Evolutionary conservation across 805 yeast genomes (phyloP), one percentile per base, ranked within the genome.

Genomic region (Barnettozyma vustinii): DNA sequence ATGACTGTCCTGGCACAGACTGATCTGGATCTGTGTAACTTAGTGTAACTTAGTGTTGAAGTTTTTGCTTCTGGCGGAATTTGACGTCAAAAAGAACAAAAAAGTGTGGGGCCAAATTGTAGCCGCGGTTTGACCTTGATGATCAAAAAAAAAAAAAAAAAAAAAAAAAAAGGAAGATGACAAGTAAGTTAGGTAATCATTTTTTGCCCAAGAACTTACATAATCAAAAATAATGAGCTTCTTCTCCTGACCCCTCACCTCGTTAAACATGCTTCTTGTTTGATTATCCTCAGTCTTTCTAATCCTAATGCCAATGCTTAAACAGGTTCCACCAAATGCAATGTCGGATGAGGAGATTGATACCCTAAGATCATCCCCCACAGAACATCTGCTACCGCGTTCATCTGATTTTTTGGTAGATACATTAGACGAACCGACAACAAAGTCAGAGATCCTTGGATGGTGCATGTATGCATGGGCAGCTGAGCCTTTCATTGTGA

Each of bases 401-500:
- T 39, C 27, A 3, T 21, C 23, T 7, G 19, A 13, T 8, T 37
- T 46, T 12, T 41, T 40, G 26, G 45, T 25, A 5, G 50, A 44
- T 3, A 50, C 16, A 13, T 5, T 21, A n/a, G 33, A 57, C 25
- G 59, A 58, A 2, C 51, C 51, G 40, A 71, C 79, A 0, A 64
- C 74, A 5, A 58, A 63, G 26, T 57, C 65, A 33, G 81, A 78
- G 53, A 70, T 83, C 2, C 55, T 71, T 33, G 92, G 91, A 4
- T 79, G 91, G 91, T 80, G 81, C 59, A 68, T 82, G 7, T 83
- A 80, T 54, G 71, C 83, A 2, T 82, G 86, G 76, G 90, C 91
- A 1, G 79, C 87, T 19, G 95, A 86, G 62, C 94, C 94, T 0
- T 87, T 85, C 59, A 75, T 84, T 4, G 94, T 86, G 8, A 80